Evolutionary conservation across 192 early-diverging fungal genomes (phyloP), one percentile per base, ranked within the genome.

Genomic region (Coemansia sp.): DNA sequence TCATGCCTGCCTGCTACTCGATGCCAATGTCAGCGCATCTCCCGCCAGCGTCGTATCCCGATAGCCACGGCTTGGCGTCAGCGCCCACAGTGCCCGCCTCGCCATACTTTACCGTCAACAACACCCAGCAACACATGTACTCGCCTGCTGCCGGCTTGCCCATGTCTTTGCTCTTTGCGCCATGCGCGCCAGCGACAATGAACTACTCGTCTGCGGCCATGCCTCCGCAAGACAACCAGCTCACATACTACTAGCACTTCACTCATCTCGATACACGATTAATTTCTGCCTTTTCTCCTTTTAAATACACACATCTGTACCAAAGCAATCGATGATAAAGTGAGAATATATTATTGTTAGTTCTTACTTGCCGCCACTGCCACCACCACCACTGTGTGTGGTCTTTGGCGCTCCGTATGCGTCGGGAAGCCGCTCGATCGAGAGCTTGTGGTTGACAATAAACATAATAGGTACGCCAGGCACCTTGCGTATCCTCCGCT

Each of bases 391-490:
- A n/a, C 34, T 25, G 37, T 61, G 59, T 19, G 59, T 34, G 32
- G 59, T 61, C 72, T 69, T 78, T 29, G 76, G 76, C 34, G 70
- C 76, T 17, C 76, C 76, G 12, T 76, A 74, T 0, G 84, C 84
- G 66, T 98, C 96, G 27, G 97, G 97, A 57, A 99, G 72, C 69
- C 97, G 80, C 78, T 99, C 97, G 62, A 99, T 96, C 12, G 91
- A 88, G 55, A 93, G 96, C 84, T 96, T 95, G 74, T 94, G 89
- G 21, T 86, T 84, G 44, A 89, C 88, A 69, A 97, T 95, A 69
- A 93, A 97, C 95, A 98, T 98, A 74, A 98, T 96, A 2, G 96
- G 97, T 19, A 98, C 91, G 73, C 96, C 97, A 1, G 96, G 95
- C 14, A 98, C 85, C 75, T 97, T 97, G 62, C 97, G 87, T 64